These are phyloP conservation scores for Mycena crocata DNA, from an alignment of 768 basidiomycete species.

Conservation along the genomic window DNA sequence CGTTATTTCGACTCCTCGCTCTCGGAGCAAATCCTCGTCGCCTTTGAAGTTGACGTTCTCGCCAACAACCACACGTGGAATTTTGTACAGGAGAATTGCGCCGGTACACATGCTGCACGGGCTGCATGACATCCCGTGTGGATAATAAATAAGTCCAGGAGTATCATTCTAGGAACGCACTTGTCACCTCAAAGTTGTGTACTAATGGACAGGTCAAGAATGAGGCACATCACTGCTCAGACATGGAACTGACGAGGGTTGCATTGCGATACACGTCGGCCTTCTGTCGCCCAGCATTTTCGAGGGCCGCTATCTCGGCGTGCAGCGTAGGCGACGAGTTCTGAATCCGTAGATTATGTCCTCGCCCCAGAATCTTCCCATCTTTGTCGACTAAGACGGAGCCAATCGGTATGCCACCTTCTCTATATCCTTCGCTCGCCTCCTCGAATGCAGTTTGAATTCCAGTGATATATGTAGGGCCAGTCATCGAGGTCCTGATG, in stretches of 20 bases:
- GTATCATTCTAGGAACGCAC: neutral
- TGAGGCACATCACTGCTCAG: neutral
- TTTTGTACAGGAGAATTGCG: slow-evolving; percentile 70
- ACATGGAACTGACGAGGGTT: slow-evolving; percentile 58
- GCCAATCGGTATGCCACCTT: slow-evolving; percentile 76
- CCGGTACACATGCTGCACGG: slow-evolving; percentile 79
- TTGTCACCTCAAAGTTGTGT: slow-evolving; percentile 50
- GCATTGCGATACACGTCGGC: slow-evolving; percentile 57
- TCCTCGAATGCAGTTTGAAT: slow-evolving; percentile 40
- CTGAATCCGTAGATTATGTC: slow-evolving; percentile 52
- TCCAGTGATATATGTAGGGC: neutral
- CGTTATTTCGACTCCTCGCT: slow-evolving; percentile 65
- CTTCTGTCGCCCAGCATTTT: slow-evolving; percentile 63
- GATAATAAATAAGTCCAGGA: neutral
- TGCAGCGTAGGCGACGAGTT: slow-evolving; percentile 49
- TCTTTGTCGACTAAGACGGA: slow-evolving; percentile 51
- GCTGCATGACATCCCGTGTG: slow-evolving; percentile 40
- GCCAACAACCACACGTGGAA: slow-evolving; percentile 74
- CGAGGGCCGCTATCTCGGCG: slow-evolving; percentile 52
- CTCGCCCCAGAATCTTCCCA: slow-evolving; percentile 42
- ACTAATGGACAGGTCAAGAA: slow-evolving; percentile 36
- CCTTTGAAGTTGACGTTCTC: slow-evolving; percentile 68
- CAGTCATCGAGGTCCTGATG: neutral
- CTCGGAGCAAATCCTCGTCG: slow-evolving; percentile 63
- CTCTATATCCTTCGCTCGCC: slow-evolving; percentile 57